Evolutionary conservation across 1,284 basidiomycete genomes (phyloP).

Genomic region (Ustanciosporium gigantosporum): DNA sequence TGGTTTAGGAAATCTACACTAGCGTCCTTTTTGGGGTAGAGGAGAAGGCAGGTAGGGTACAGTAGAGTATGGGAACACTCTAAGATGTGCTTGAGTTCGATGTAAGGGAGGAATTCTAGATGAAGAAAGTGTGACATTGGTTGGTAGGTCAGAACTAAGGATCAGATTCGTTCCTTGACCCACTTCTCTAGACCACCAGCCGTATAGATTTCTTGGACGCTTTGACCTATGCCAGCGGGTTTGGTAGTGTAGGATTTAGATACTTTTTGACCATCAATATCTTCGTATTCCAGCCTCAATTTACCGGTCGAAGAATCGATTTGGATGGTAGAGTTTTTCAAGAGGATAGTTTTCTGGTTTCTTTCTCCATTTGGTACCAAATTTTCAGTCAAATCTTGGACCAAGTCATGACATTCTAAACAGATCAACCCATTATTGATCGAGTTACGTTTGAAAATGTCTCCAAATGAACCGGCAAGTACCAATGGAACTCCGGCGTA

Average conservation of each 20-base stretch:
- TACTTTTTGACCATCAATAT: conserved; percentile 12
- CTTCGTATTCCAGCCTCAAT: conserved; percentile 12
- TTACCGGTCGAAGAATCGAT: conserved; percentile 41
- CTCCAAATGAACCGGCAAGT: conserved; percentile 93
- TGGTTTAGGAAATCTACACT: too few relatives aligned
- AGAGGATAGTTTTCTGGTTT: conserved; percentile 44
- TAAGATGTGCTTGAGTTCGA: too few relatives aligned
- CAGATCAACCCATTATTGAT: conserved; percentile 99
- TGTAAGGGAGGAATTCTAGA: too few relatives aligned
- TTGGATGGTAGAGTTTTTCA: conserved; percentile 30
- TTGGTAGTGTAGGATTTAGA: conserved; percentile 40
- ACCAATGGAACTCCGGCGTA: conserved; percentile 90
- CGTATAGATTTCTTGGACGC: conserved; percentile 59
- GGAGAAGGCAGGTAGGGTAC: too few relatives aligned
- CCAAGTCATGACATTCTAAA: conserved; percentile 85
- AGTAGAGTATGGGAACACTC: too few relatives aligned
- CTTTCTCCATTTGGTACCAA: conserved; percentile 72
- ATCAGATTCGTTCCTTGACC: conserved; percentile 51
- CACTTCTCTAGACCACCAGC: conserved; percentile 58
- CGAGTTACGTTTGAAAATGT: conserved; percentile 98
- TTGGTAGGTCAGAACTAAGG: too few relatives aligned
- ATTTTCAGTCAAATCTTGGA: conserved; percentile 80
- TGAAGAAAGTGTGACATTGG: too few relatives aligned
- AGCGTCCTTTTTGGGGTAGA: too few relatives aligned
- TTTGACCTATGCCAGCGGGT: conserved; percentile 55